Evolutionary conservation across 768 basidiomycete genomes (phyloP), one percentile per base, ranked within the genome.

Genomic region (Pleurotus pulmonarius): DNA sequence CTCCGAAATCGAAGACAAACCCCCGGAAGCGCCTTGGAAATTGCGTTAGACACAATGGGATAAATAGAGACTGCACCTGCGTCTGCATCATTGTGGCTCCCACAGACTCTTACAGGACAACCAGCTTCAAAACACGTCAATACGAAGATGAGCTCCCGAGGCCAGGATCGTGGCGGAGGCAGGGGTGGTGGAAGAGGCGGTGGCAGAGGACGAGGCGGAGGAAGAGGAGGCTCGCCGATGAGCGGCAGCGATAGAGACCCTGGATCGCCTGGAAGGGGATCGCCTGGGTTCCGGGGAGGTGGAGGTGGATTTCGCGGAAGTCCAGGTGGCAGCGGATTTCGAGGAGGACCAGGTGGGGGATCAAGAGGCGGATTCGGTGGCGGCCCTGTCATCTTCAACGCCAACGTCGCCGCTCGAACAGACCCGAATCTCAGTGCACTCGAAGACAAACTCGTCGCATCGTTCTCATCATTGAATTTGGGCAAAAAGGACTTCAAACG

Each of bases 321-420:
- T 56, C 64, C 63, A 22, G 56, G 64, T 16, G 68, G 63, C 18
- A 57, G 64, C 40, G 65, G 69, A 20, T 65, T 66, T 13, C 45
- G 56, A 18, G 66, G 61, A 6, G 58, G 58, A 16, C 57, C 58
- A 6, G 47, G 59, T 13, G 58, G 29, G 9, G 29, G 29, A 34
- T 34, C 29, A 11, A 34, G 29, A 34, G 58, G 54, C 5, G 38
- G 29, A 13, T 29, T 16, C 29, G 49, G 49, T 7, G 53, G 59
- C 44, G 71, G 70, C 4, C 64, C 76, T 20, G 59, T 70, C 15
- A 77, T 81, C 41, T 80, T 73, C 55, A 66, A 68, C 3, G 75
- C 72, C 39, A 67, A 62, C 41, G 52, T 63, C 13, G 73, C 72
- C 37, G 69, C 72, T 4, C 66, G 59, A n/a, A 58, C 76, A 39